Conservation (phyloP, 139 green algal species). For the Dunaliella sp. region DNA sequence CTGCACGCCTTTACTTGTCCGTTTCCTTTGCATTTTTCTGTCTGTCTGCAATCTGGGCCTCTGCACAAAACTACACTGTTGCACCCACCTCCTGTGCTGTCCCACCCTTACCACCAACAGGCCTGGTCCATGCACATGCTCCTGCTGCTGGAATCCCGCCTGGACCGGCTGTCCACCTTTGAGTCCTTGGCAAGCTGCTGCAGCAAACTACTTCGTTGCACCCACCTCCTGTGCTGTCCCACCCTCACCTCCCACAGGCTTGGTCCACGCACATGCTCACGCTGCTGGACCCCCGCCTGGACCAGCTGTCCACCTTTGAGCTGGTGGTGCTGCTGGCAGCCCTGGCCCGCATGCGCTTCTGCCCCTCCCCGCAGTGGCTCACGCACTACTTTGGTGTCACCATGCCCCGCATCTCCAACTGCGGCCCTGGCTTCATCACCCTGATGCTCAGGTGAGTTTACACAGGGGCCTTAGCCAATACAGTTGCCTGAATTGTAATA, state of each 20-base stretch:
- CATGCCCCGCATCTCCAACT: neutral
- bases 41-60: too few relatives aligned
- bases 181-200: too few relatives aligned
- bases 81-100: too few relatives aligned
- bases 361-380: conserved; percentile 28
- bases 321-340: conserved; percentile 24
- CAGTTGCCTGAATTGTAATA: too few relatives aligned
- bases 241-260: neutral
- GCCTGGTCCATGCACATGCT: neutral
- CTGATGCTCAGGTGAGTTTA: conserved; percentile 9
- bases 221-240: neutral
- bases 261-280: neutral
- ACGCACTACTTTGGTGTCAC: conserved; percentile 19
- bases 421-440: neutral
- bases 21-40: too few relatives aligned
- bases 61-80: too few relatives aligned
- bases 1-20: too few relatives aligned
- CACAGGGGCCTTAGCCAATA: too few relatives aligned
- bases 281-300: neutral
- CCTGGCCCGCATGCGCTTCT: conserved; percentile 24
- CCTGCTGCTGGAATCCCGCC: neutral
- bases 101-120: neutral
- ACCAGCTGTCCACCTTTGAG: conserved; percentile 20
- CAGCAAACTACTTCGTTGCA: too few relatives aligned
- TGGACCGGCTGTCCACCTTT: conserved; percentile 5